Evolutionary conservation across 768 basidiomycete genomes (phyloP).

Genomic region (Trametes cingulata): DNA sequence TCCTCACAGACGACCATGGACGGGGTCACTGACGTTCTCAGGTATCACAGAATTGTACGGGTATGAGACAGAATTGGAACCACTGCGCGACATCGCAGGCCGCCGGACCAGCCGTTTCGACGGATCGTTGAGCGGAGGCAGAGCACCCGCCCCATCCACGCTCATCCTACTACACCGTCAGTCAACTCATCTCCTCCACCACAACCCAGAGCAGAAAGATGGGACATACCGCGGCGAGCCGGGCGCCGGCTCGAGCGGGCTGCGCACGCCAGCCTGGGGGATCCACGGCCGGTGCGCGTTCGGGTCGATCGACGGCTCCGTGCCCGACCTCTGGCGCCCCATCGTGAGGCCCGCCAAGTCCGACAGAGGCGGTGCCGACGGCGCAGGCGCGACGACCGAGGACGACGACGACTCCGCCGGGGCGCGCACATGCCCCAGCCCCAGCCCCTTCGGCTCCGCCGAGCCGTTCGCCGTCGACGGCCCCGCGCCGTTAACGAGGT

Average conservation of each 20-base stretch:
- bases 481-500: conserved; percentile 14
- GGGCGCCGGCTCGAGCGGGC: conserved; percentile 43
- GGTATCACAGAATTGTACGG: conserved; percentile 45
- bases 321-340: conserved; percentile 19
- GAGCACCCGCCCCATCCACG: conserved; percentile 16
- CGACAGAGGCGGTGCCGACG: neutral
- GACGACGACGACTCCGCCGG: conserved; percentile 22
- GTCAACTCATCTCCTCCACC: neutral
- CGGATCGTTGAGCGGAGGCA: conserved; percentile 18
- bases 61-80: conserved; percentile 42
- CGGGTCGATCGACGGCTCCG: conserved; percentile 21
- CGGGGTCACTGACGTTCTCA: conserved; percentile 46
- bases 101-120: conserved; percentile 38
- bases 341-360: conserved; percentile 10
- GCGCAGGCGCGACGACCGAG: neutral
- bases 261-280: conserved; percentile 25
- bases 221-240: conserved; percentile 47
- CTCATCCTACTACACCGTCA: conserved; percentile 1
- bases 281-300: conserved; percentile 24
- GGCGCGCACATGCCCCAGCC: conserved; percentile 17
- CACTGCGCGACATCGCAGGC: conserved; percentile 43
- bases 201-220: neutral
- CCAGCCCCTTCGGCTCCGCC: conserved; percentile 9
- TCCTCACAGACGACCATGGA: neutral
- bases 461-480: conserved; percentile 13